Base-by-base conservation (phyloP, 768 basidiomycete genomes). In the Paxillus involutus region DNA sequence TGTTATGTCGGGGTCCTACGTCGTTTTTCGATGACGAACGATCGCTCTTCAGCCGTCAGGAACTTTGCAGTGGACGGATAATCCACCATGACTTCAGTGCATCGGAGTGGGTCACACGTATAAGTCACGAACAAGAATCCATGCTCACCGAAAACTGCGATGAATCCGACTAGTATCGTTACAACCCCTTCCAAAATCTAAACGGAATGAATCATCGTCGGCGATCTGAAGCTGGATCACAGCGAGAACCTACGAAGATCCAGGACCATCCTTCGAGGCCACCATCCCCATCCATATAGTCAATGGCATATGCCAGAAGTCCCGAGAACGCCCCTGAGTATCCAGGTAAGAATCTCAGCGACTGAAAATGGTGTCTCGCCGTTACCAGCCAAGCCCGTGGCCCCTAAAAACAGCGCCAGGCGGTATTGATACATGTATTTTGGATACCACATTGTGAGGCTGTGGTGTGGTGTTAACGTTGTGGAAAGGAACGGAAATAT, bases 371-470 rank as follows among this genome's bases (percentile, higher is more conserved):
- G 12, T 19, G 13, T 35, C 10, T 24, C 17, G 32, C 0, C 32
- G 10, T 53, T 26, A 61, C 84, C 85, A 3, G 83, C 83, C 37
- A 84, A 62, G 4, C 83, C 81, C 8, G 85, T 84, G 13, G 85
- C 82, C 13, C 83, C 81, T 59, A 84, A 85, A 74, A 89, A 87
- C 9, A 85, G 62, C 2, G 79, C 84, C 36, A 87, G 74, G 8
- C 85, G 80, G 55, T 77, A 75, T 59, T 85, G 85, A 24, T 84
- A 71, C 67, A 77, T 75, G 58, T 85, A 75, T 8, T 84, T 77
- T 7, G 84, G 83, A 58, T 89, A 89, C 85, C 86, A 88, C 19
- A 86, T 68, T 4, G 83, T 84, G 19, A 89, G 70, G 59, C 82
- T 85, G 19, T 24, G 12, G 39, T 6, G 1, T 26, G 17, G 6